Percentiles rank a stretch among this genome's conserved stretches.
Evolutionary conservation across 305 asterid species (phyloP).

Genomic region (Fraxinus platypoda): DNA sequence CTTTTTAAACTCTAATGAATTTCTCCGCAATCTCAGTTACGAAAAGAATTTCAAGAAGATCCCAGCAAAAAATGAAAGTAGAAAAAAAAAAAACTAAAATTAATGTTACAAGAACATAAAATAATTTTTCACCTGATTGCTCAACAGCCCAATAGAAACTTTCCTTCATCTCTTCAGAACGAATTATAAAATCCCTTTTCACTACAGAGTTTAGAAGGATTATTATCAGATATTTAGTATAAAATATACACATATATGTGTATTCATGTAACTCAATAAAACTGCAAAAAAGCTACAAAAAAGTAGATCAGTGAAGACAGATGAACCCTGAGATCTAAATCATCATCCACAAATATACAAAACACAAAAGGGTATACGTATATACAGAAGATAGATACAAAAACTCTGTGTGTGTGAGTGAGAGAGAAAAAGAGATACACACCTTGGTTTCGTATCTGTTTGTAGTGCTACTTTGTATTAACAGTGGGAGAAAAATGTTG

Average conservation of each 20-base stretch:
- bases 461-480: not conserved
- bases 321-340: not conserved
- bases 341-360: conserved; percentile 7
- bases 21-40: conserved; percentile 8
- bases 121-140: conserved; percentile 27
- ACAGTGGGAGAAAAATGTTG: not conserved
- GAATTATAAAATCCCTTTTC: conserved; percentile 25
- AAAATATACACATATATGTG: not conserved
- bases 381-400: conserved; percentile 16
- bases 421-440: conserved; percentile 1
- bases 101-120: conserved; percentile 8
- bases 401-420: not conserved
- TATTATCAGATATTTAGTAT: conserved; percentile 9
- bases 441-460: conserved; percentile 14
- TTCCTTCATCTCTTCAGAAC: conserved; percentile 23
- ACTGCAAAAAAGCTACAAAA: not conserved
- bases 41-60: conserved; percentile 10
- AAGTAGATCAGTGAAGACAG: conserved; percentile 10
- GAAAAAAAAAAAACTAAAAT: not conserved
- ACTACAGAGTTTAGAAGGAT: conserved; percentile 27
- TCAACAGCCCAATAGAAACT: conserved; percentile 25
- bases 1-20: not conserved
- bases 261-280: not conserved
- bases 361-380: not conserved
- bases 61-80: not conserved